Base-by-base conservation (phyloP, 306 rosid genomes). In the Corylus heterophylla region DNA sequence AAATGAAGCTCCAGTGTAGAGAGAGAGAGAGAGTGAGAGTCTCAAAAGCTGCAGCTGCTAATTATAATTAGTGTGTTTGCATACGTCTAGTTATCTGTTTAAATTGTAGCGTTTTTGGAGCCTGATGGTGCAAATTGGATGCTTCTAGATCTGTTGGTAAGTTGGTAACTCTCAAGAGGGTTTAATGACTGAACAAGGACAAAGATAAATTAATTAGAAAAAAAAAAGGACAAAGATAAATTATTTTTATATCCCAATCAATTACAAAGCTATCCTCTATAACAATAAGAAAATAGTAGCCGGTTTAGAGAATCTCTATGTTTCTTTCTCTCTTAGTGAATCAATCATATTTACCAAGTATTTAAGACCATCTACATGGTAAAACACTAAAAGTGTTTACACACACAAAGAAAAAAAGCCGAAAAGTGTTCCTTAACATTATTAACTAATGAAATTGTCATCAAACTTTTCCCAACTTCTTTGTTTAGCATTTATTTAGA, bases 1-100 rank as follows among this genome's bases (percentile, higher is more conserved):
- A 17, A 70, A 58, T 68, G 78, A 63, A 80, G 84, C 77, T 75
- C 49, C 64, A 18, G 69, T 22, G 25, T 22, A 54, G 48, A 12
- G n/a, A 72, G 54, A 18, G 22, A 69, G 35, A 66, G 61, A 54
- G 29, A 48, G 9, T 7, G 11, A 49, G 49, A 47, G 18, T 2
- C 20, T 37, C 48, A 66, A 39, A 66, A 37, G 20, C 45, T 66
- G 49, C 71, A 2, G 71, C 29, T 37, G 27, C 47, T 67, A 17
- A 67, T 10, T 67, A 39, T 18, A 7, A 67, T 39, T 67, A 9
- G 14, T 42, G 50, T 67, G 71, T 37, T n/a, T 37, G 11, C 2
- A 16, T 8, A 4, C 2, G 11, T 37, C 4, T 39, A 67, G 49
- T 67, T 16, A 67, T 39, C 51, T 18, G 48, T 18, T 66, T 37